A percentile compares a stretch with the other conserved stretches of the same genome.
Evolutionary conservation across 1,284 basidiomycete species (phyloP).

Genomic region (Pyrrhoderma lamaoense): DNA sequence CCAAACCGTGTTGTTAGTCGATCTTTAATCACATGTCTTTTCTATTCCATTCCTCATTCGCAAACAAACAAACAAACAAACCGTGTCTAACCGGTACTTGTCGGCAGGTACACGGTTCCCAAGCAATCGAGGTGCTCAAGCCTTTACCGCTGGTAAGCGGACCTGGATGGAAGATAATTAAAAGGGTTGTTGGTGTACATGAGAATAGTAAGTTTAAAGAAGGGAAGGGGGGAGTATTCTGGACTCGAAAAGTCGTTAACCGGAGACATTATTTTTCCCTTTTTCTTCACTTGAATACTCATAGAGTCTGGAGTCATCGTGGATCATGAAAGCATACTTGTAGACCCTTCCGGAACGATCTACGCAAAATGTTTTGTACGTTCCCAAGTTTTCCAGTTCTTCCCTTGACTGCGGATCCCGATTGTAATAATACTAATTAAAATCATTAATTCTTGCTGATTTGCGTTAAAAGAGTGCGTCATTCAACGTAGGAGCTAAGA

Average conservation of each 20-base stretch:
- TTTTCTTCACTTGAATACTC: neutral
- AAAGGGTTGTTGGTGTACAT: constrained; percentile 52
- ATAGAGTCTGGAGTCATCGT: constrained; percentile 72
- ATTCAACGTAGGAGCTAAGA: constrained; percentile 72
- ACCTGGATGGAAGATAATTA: constrained; percentile 57
- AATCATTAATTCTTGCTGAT: no score
- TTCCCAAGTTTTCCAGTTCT: constrained; percentile 16
- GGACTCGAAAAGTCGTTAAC: no score
- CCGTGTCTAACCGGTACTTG: neutral
- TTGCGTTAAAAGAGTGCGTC: constrained; percentile 50
- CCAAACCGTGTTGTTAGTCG: constrained; percentile 50
- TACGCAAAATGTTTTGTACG: constrained; percentile 70
- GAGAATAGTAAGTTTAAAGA: constrained; percentile 64
- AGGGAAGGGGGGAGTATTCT: no score
- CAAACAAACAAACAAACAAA: neutral
- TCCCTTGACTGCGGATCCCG: no score
- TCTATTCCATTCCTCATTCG: constrained; percentile 4
- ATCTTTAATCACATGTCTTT: no score
- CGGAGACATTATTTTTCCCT: neutral
- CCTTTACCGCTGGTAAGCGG: constrained; percentile 60
- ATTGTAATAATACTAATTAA: no score
- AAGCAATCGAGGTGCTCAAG: constrained; percentile 67
- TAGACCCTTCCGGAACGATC: constrained; percentile 52
- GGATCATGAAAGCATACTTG: constrained; percentile 54
- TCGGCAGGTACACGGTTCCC: constrained; percentile 60